phyloP scores from a whole-genome alignment of 2,329 filamentous ascomycete species.

The Fusarium sp. region DNA sequence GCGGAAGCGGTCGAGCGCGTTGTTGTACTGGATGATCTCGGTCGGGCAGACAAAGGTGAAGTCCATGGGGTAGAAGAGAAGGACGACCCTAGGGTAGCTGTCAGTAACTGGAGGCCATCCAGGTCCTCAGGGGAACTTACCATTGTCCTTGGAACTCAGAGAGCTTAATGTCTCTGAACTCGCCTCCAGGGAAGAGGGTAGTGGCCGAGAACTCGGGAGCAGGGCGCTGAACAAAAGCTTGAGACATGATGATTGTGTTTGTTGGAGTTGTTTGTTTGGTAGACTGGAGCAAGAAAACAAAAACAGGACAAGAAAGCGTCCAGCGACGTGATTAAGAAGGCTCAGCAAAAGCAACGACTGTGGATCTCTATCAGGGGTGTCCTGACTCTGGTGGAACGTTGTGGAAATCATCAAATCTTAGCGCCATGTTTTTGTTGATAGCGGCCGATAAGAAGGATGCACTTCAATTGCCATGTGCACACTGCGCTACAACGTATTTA shows the following conservation, averaged over 20 bases:
- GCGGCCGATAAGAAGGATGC: not conserved
- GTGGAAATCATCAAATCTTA: conserved; percentile 39
- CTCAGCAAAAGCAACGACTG: conserved; percentile 30
- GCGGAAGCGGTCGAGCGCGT: conserved; percentile 70
- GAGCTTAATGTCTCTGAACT: conserved; percentile 62
- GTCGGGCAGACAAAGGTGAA: conserved; percentile 77
- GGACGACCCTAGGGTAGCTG: conserved; percentile 64
- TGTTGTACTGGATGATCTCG: conserved; percentile 74
- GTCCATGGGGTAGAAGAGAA: conserved; percentile 76
- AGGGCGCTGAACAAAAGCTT: conserved; percentile 62
- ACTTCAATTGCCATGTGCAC: not conserved
- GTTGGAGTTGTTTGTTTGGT: conserved; percentile 3
- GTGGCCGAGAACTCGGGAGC: conserved; percentile 64
- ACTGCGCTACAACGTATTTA: not conserved
- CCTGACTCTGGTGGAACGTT: conserved; percentile 22
- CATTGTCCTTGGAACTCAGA: conserved; percentile 62
- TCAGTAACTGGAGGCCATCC: not conserved
- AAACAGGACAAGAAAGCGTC: conserved; percentile 1
- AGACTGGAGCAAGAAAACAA: not conserved
- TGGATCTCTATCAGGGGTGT: conserved; percentile 36
- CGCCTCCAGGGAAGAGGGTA: conserved; percentile 62
- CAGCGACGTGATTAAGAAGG: conserved; percentile 2
- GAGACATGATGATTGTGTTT: conserved; percentile 53
- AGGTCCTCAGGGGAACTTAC: conserved; percentile 46
- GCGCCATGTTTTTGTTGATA: conserved; percentile 35